phyloP scores from a whole-genome alignment of 2,329 filamentous ascomycete genomes.

The Calonectria hawksworthii region DNA sequence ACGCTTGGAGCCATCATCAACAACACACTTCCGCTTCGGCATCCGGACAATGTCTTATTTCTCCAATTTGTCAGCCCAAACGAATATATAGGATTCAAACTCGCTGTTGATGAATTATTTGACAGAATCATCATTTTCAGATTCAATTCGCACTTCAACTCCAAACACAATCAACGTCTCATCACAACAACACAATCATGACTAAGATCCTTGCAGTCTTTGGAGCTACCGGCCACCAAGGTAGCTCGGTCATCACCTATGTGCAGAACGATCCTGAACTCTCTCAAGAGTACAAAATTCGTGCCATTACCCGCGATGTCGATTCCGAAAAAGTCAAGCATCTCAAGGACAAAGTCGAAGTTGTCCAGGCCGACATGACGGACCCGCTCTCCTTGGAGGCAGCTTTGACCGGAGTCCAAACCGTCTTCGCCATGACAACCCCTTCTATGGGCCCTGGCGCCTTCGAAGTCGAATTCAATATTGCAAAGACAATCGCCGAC shows the following conservation, averaged over 20 bases:
- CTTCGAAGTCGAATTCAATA: conserved; percentile 52
- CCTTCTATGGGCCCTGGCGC: conserved; percentile 52
- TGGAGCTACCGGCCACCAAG: conserved; percentile 67
- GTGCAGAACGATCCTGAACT: conserved; percentile 61
- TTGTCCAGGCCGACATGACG: conserved; percentile 58
- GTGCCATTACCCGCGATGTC: conserved; percentile 64
- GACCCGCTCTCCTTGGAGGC: conserved; percentile 53
- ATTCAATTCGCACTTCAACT: background rate
- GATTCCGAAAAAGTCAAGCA: conserved; percentile 49
- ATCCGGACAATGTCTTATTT: background rate
- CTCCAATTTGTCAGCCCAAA: background rate
- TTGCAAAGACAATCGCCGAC: conserved; percentile 57
- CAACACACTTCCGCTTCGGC: background rate
- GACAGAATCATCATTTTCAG: background rate
- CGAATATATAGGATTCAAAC: background rate
- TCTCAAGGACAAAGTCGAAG: conserved; percentile 49
- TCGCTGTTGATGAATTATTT: background rate
- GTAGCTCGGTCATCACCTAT: conserved; percentile 60
- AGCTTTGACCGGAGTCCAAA: conserved; percentile 60
- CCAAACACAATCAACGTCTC: no score
- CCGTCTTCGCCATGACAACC: conserved; percentile 63
- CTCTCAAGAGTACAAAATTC: conserved; percentile 61
- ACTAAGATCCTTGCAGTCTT: conserved; percentile 59
- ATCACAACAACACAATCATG: no score
- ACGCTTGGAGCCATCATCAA: background rate